phyloP scores from a whole-genome alignment of 108 stramenopile species.

The Cyclotella distinguenda region DNA sequence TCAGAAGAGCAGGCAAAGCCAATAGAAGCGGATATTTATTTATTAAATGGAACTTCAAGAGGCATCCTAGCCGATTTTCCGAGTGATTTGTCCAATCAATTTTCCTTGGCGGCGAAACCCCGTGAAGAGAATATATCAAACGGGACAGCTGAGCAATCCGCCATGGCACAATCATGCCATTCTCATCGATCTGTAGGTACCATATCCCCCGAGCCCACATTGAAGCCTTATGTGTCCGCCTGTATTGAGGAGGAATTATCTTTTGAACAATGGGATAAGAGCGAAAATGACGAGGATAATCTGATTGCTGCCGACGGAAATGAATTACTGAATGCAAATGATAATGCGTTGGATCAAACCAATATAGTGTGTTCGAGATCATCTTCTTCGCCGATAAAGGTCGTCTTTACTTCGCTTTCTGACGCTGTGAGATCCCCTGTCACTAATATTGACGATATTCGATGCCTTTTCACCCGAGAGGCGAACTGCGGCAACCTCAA shows the following conservation, averaged over 20 bases:
- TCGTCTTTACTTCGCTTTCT: conserved; percentile 20
- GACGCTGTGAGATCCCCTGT: conserved; percentile 39
- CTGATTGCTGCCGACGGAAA: neutral
- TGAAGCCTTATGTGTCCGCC: conserved; percentile 18
- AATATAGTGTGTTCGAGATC: neutral
- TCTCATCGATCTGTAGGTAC: neutral
- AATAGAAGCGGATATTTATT: too few relatives aligned
- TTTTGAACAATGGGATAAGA: conserved; percentile 45
- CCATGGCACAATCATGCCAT: conserved; percentile 1
- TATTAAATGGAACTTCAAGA: too few relatives aligned
- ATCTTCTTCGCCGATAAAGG: conserved; percentile 11
- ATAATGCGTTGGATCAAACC: too few relatives aligned
- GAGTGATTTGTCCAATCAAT: too few relatives aligned
- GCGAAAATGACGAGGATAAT: conserved; percentile 17
- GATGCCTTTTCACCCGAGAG: conserved; percentile 21
- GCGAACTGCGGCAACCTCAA: conserved; percentile 2
- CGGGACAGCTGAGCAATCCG: neutral
- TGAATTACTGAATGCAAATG: too few relatives aligned
- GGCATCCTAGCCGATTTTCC: too few relatives aligned
- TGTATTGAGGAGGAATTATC: conserved; percentile 46
- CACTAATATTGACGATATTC: conserved; percentile 36
- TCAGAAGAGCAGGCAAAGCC: too few relatives aligned
- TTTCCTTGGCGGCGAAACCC: too few relatives aligned
- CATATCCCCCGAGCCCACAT: conserved; percentile 1
- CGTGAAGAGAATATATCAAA: too few relatives aligned